Evolutionary conservation across 2,329 filamentous ascomycete genomes (phyloP), one percentile per base, ranked within the genome.

Genomic region (Lanzia echinophila): DNA sequence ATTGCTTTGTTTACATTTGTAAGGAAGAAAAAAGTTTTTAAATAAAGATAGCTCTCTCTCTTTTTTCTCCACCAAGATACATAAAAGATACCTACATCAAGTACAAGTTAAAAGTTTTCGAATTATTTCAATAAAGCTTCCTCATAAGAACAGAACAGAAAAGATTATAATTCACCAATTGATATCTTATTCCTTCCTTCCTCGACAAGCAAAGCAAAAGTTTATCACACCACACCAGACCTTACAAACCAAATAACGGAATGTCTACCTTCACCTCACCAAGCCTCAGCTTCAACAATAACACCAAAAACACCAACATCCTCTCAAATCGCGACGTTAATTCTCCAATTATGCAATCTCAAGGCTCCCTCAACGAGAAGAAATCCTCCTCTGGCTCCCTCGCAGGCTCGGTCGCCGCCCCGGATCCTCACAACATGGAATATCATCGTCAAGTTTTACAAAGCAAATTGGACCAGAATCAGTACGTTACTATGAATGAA

Each of bases 361-460:
- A 36, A 3, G 17, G 49, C 15, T 59, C 58, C 53, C 64, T 60
- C 51, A 22, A 15, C 39, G 47, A 49, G 31, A 49, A 54, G 46
- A 43, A 54, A 13, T n/a, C 39, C 19, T 20, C 38, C 19, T 8
- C 24, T n/a, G n/a, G n/a, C n/a, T n/a, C n/a, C n/a, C n/a, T n/a
- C n/a, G n/a, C n/a, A n/a, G n/a, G n/a, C 24, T 28, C 8, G 8
- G 15, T 45, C 15, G 31, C 43, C 17, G 34, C 19, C 55, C 63
- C 59, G 39, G 70, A 72, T 64, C 72, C 82, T 51, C 83, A 83
- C 77, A 83, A 76, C 73, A 82, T 91, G 77, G 86, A 90, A 67
- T 88, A 88, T 68, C 87, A 90, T 68, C 86, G 87, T 58, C 84
- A 89, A 72, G 77, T 88, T 53, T 75, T 90, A 56, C 80, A 88